A percentile compares a stretch with the other conserved stretches of the same genome.
phyloP scores from a whole-genome alignment of 2,329 filamentous ascomycete species.

The Daldinia sp. region DNA sequence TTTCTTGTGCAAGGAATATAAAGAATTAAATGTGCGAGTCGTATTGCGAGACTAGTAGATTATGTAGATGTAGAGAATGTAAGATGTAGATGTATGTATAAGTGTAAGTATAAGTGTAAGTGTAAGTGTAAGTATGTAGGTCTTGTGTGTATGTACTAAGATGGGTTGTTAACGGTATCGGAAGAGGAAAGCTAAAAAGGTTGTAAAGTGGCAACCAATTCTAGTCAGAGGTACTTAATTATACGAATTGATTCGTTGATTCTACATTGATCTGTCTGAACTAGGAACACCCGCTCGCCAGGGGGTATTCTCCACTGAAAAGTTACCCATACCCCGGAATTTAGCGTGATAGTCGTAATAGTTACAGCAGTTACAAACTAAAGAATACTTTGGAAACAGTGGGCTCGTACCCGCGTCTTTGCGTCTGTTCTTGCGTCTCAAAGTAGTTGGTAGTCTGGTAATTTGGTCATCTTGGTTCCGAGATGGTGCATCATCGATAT shows the following conservation, averaged over 20 bases:
- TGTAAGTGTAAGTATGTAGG: neutral
- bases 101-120: too few species aligned
- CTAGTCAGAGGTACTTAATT: neutral
- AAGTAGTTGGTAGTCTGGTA: neutral
- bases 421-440: neutral
- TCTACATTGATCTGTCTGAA: neutral
- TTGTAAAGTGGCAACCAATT: neutral
- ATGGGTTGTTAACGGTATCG: constrained; percentile 17
- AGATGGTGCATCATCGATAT: constrained; percentile 4
- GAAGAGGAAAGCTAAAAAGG: constrained; percentile 24
- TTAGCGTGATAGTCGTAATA: constrained; percentile 16
- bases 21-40: neutral
- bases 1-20: constrained; percentile 4
- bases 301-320: constrained; percentile 19
- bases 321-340: constrained; percentile 30
- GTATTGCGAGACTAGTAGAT: neutral
- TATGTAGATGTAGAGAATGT: neutral
- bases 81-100: too few species aligned
- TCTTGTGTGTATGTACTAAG: neutral
- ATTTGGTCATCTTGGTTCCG: neutral
- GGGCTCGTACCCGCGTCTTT: neutral
- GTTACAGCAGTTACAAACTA: constrained; percentile 9
- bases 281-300: constrained; percentile 7
- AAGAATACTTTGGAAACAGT: neutral
- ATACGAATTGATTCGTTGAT: constrained; percentile 36